Base-by-base conservation (phyloP, 345 rosid genomes). In the Gossypium stocksii region DNA sequence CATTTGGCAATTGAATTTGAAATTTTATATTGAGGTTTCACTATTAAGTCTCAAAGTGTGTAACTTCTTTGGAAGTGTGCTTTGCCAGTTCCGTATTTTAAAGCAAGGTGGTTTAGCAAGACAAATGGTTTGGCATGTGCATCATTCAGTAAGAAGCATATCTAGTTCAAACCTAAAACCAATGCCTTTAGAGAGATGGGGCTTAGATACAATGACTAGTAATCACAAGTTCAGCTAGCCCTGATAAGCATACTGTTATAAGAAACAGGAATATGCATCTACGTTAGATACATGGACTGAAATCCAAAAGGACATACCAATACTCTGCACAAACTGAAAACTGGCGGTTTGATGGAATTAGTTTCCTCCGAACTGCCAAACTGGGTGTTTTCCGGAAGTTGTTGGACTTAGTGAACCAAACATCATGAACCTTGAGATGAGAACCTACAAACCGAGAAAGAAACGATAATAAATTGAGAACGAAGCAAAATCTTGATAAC, bases 261-360 rank as follows among this genome's bases (percentile, higher is more conserved):
- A 68, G n/a, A 66, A 45, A 45, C 70, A 13, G 25, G n/a, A 45
- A 44, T 44, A 66, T 45, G 29, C 43, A 25, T 68, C 72, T 49
- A 65, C 53, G 20, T 70, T 53, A 69, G n/a, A 29, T 5, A 53
- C 12, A 11, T 70, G 73, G 65, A 41, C 14, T 22, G 64, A 20
- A 56, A 60, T 41, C 53, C 25, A 59, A 38, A 19, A 60, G 14
- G 56, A 52, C 84, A 14, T 86, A 90, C 94, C 81, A 77, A 73
- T 91, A 88, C 66, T 82, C 86, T 5, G 93, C 91, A 81, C 78
- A 82, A 80, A 91, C 85, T n/a, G 89, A 76, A 54, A 86, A 73
- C 71, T 73, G 85, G 75, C 12, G 74, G 71, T 63, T 79, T 54
- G 73, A 54, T 63, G 67, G 74, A 64, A 48, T 80, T 51, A 80